Percentiles rank a stretch among this genome's conserved stretches.
Conservation (phyloP, 179 eudicot species). For the Silene vulgaris region DNA sequence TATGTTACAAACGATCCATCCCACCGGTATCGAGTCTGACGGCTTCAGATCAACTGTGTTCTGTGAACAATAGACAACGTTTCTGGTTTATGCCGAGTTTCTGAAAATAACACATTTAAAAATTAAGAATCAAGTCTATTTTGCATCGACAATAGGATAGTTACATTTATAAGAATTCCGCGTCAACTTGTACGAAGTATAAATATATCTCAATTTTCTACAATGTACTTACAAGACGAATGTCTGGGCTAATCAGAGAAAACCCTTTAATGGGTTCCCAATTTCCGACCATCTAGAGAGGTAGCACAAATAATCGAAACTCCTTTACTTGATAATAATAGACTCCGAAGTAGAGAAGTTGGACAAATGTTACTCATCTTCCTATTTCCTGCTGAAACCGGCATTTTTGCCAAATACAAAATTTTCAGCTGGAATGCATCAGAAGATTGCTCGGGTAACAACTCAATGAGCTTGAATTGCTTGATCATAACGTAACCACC, state of each 20-base stretch:
- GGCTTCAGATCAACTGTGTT: too few relatives aligned
- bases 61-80: too few relatives aligned
- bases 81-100: too few relatives aligned
- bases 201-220: background rate
- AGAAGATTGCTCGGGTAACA: background rate
- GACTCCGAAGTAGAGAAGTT: background rate
- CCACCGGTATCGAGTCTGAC: too few relatives aligned
- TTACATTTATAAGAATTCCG: background rate
- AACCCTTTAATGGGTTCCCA: background rate
- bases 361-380: background rate
- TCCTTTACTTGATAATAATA: background rate
- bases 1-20: too few relatives aligned
- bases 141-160: too few relatives aligned
- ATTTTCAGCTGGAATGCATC: background rate
- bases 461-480: background rate
- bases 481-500: conserved; percentile 28
- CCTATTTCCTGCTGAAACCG: background rate
- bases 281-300: too few relatives aligned
- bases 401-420: background rate
- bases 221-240: conserved; percentile 18
- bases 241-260: conserved; percentile 7
- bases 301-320: too few relatives aligned
- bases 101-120: too few relatives aligned
- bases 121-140: too few relatives aligned
- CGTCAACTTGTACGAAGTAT: background rate